phyloP scores from a whole-genome alignment of 129 eudicot species.

The Tagetes erecta region DNA sequence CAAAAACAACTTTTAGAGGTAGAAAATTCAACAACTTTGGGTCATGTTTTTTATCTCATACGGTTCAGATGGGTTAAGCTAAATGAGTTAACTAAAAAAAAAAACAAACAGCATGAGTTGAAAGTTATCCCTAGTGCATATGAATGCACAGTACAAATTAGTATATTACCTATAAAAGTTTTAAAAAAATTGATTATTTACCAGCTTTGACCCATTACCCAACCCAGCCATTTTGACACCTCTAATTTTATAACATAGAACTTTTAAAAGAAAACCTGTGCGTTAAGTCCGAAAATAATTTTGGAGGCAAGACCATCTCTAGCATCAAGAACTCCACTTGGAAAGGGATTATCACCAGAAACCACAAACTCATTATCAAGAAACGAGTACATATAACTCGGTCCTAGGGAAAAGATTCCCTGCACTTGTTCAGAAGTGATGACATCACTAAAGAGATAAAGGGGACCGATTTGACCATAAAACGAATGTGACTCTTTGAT shows the following conservation, averaged over 20 bases:
- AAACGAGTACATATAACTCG: slow-evolving; percentile 94
- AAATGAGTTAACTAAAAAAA: not conserved
- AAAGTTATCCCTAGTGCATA: not conserved
- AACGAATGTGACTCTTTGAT: slow-evolving; percentile 66
- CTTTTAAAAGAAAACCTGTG: slow-evolving; percentile 65
- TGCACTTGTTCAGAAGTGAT: slow-evolving; percentile 84
- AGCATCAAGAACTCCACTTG: slow-evolving; percentile 86
- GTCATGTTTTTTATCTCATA: not conserved
- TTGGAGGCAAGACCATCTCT: slow-evolving; percentile 96
- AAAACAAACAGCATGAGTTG: not conserved
- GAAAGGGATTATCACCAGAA: slow-evolving; percentile 58
- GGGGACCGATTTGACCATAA: slow-evolving; percentile 92
- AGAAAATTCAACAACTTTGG: not conserved
- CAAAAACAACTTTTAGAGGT: not conserved
- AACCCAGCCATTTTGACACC: not conserved
- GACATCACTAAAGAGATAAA: slow-evolving; percentile 80
- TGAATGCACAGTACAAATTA: not conserved
- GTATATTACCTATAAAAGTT: not conserved
- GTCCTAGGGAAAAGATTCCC: slow-evolving; percentile 85
- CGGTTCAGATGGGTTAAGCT: not conserved
- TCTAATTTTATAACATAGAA: slow-evolving; percentile 7
- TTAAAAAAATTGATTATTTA: not conserved
- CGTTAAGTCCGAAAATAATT: slow-evolving; percentile 89
- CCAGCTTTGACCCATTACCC: slow-evolving; percentile 9
- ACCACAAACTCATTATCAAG: slow-evolving; percentile 73